Percentiles rank a stretch among this genome's conserved stretches.
phyloP scores from a whole-genome alignment of 2,329 filamentous ascomycete species.

The Claviceps purpurea region DNA sequence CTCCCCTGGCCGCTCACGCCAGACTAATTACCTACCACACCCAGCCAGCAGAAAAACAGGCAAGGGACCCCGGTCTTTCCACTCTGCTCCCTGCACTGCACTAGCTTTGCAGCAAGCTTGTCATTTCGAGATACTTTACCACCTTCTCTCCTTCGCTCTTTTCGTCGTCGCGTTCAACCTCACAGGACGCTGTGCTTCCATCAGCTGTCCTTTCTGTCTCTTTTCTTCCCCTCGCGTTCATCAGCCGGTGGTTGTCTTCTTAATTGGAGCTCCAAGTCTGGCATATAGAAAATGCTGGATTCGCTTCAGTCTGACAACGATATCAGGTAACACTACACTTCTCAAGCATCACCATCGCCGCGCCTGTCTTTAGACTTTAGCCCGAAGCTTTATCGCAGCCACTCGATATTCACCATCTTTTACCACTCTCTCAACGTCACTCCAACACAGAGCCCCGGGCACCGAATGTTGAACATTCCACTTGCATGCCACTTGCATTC shows the following conservation, averaged over 20 bases:
- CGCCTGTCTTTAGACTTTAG: neutral
- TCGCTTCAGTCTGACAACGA: neutral
- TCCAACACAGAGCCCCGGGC: neutral
- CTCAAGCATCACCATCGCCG: neutral
- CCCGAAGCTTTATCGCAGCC: neutral
- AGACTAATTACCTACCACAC: constrained; percentile 1
- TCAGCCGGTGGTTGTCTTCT: neutral
- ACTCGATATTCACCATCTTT: neutral
- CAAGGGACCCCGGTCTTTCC: constrained; percentile 2
- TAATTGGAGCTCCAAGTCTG: neutral
- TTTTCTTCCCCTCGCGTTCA: neutral
- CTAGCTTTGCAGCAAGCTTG: constrained; percentile 1
- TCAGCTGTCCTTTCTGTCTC: neutral
- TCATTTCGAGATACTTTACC: constrained; percentile 2
- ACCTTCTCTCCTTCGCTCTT: neutral
- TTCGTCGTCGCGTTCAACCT: neutral
- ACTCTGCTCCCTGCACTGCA: neutral
- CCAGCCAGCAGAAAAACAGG: constrained; percentile 5
- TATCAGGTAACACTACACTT: constrained; percentile 2
- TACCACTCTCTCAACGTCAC: neutral
- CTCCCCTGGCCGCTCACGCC: neutral
- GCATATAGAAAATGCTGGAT: neutral
- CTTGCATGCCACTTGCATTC: constrained; percentile 3
- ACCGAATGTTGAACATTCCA: neutral
- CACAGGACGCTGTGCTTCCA: constrained; percentile 1